phyloP scores from a whole-genome alignment of 2,329 filamentous ascomycete species.

The Aspergillus quadricinctus region DNA sequence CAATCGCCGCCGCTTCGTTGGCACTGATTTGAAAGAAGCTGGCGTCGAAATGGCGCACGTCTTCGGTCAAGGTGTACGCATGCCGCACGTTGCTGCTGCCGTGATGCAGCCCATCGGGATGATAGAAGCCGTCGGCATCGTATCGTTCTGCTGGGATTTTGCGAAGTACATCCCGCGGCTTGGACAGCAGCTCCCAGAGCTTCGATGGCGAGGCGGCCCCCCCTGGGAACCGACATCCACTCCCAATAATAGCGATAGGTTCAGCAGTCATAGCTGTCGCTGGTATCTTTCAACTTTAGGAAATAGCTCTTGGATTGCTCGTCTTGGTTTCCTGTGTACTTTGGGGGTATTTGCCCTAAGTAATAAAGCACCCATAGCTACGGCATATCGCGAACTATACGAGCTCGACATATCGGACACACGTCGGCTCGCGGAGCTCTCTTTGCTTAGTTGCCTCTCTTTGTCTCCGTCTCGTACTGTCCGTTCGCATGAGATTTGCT shows the following conservation, averaged over 20 bases:
- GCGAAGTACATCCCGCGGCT: conserved; percentile 1
- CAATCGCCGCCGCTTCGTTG: background rate
- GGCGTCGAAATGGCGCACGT: conserved; percentile 5
- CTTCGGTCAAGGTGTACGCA: conserved; percentile 4
- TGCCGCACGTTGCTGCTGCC: conserved; percentile 4
- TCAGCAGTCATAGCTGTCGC: background rate
- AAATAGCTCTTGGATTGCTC: too few species aligned
- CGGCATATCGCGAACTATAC: too few species aligned
- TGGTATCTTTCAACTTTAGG: too few species aligned
- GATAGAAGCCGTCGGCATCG: conserved; percentile 3
- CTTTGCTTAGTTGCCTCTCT: too few species aligned
- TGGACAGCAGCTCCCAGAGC: conserved; percentile 6
- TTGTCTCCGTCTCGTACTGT: too few species aligned
- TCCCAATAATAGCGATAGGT: conserved; percentile 13
- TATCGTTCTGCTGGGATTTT: conserved; percentile 2
- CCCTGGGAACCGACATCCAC: conserved; percentile 8
- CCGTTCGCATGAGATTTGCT: too few species aligned
- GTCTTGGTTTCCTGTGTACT: too few species aligned
- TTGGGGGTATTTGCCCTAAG: too few species aligned
- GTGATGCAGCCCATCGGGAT: conserved; percentile 1
- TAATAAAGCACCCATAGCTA: too few species aligned
- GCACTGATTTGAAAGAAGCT: too few species aligned
- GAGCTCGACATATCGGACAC: too few species aligned
- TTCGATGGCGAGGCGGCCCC: background rate
- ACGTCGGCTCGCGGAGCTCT: too few species aligned